Percentiles rank a stretch among this genome's conserved stretches.
Conservation (phyloP, 305 asterid species). For the Rubia balearica region DNA sequence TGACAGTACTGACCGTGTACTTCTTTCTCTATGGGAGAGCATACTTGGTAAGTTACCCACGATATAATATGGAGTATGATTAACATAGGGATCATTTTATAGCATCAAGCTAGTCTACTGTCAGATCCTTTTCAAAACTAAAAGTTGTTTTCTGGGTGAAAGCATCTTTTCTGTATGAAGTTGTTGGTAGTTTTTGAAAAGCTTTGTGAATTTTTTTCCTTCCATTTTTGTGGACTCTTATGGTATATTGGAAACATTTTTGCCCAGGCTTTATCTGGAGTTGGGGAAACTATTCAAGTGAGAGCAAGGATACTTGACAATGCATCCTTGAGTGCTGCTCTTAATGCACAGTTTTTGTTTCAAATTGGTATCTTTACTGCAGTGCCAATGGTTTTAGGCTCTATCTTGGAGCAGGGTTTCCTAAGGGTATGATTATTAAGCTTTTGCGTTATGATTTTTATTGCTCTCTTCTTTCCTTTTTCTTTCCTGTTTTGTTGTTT, state of each 20-base stretch:
- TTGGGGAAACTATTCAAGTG: slow-evolving; percentile 62
- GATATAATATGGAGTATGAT: not conserved
- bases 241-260: slow-evolving; percentile 12
- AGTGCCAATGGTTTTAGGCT: slow-evolving; percentile 90
- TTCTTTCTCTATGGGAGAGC: slow-evolving; percentile 90
- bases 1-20: slow-evolving; percentile 84
- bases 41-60: slow-evolving; percentile 60
- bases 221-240: not conserved
- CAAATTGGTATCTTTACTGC: slow-evolving; percentile 95
- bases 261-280: slow-evolving; percentile 89
- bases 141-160: not conserved
- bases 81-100: not conserved
- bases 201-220: not conserved
- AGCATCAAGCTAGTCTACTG: slow-evolving; percentile 1
- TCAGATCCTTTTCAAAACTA: not conserved
- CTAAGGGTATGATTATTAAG: slow-evolving; percentile 52
- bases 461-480: not conserved
- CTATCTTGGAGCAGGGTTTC: slow-evolving; percentile 90
- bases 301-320: slow-evolving; percentile 49
- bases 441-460: not conserved
- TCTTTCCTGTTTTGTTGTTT: not conserved
- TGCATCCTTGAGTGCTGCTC: slow-evolving; percentile 68
- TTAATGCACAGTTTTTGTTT: slow-evolving; percentile 89
- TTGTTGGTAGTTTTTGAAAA: not conserved
- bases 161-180: not conserved